Conservation (phyloP, 2,329 filamentous ascomycete species). For the Ophiosphaerella narmari region DNA sequence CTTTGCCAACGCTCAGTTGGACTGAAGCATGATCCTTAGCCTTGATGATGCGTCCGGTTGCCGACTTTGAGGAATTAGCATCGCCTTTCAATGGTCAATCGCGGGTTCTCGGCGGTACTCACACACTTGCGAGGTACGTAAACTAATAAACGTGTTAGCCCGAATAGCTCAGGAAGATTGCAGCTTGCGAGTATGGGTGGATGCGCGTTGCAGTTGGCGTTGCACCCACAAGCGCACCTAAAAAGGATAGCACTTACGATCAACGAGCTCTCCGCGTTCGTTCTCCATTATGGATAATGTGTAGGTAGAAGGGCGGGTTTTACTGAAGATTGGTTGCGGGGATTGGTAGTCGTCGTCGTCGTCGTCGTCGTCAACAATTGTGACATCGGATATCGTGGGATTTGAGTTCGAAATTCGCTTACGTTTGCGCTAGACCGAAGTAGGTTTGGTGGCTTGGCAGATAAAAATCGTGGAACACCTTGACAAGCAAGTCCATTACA, state of each 20-base stretch:
- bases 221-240: background rate
- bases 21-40: conserved; percentile 99
- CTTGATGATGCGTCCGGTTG: conserved; percentile 92
- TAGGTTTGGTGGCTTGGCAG: too few species aligned
- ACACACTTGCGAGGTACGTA: conserved; percentile 51
- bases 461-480: too few species aligned
- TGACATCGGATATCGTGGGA: too few species aligned
- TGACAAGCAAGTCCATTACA: too few species aligned
- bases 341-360: conserved; percentile 35
- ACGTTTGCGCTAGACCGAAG: too few species aligned
- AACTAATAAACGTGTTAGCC: conserved; percentile 28
- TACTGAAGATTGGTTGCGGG: conserved; percentile 30
- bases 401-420: too few species aligned
- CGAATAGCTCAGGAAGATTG: conserved; percentile 6
- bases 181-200: conserved; percentile 63
- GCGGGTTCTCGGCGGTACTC: conserved; percentile 15
- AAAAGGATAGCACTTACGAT: conserved; percentile 56
- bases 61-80: conserved; percentile 32
- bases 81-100: conserved; percentile 12
- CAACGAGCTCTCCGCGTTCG: conserved; percentile 99
- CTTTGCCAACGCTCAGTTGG: conserved; percentile 96
- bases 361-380: background rate
- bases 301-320: conserved; percentile 30
- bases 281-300: conserved; percentile 84
- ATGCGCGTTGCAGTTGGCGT: background rate